Percentiles rank a stretch among this genome's conserved stretches.
Evolutionary conservation across 169 alveolate genomes (phyloP).

Genomic region (Cryptosporidium baileyi): DNA sequence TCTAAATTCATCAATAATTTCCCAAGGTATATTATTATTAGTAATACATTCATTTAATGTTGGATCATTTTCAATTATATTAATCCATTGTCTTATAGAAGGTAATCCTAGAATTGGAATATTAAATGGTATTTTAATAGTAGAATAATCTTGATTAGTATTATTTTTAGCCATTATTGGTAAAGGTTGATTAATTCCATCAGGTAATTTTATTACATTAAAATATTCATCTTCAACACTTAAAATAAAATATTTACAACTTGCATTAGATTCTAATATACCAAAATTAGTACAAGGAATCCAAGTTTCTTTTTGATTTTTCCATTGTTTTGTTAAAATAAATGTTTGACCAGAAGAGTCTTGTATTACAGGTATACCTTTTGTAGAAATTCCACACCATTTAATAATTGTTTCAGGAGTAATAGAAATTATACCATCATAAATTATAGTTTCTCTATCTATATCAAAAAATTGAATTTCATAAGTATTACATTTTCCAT

Average conservation of each 20-base stretch:
- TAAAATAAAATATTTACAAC: conserved; percentile 26
- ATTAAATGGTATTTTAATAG: conserved; percentile 32
- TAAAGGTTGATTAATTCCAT: conserved; percentile 23
- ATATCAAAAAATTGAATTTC: conserved; percentile 17
- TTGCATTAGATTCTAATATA: not conserved
- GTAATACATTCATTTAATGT: conserved; percentile 51
- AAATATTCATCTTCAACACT: conserved; percentile 25
- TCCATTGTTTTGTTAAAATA: conserved; percentile 55
- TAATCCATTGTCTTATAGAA: conserved; percentile 34
- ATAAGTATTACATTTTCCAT: conserved; percentile 49
- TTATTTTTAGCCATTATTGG: conserved; percentile 58
- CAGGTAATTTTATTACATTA: conserved; percentile 61
- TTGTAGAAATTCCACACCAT: conserved; percentile 60
- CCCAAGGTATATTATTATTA: conserved; percentile 58
- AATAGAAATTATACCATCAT: conserved; percentile 22
- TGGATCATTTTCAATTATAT: conserved; percentile 49
- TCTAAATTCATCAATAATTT: conserved; percentile 38
- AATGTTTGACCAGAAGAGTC: conserved; percentile 61
- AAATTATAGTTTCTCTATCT: conserved; percentile 5
- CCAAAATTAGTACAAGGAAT: conserved; percentile 54
- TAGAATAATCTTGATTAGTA: not conserved
- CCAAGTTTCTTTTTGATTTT: conserved; percentile 56
- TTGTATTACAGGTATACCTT: conserved; percentile 47
- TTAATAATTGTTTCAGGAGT: conserved; percentile 44
- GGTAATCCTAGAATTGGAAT: conserved; percentile 62